Base-by-base conservation (phyloP, 2,329 filamentous ascomycete species). In the Penicillium frequentans region DNA sequence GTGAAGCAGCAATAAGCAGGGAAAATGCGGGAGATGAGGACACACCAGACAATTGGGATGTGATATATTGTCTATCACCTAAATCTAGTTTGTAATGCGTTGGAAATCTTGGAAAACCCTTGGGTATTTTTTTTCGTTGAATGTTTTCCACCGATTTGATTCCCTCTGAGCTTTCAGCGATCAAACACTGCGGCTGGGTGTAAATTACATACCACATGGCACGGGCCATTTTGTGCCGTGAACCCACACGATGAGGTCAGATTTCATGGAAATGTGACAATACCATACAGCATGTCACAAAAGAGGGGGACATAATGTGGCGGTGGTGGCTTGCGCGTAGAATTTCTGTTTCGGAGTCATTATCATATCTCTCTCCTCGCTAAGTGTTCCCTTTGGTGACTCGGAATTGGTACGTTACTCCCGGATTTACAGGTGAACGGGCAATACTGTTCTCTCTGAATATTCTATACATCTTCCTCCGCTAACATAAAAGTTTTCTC, bases 251-350 rank as follows among this genome's bases (percentile, higher is more conserved):
- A 9, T 53, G 29, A 46, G 50, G 27, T 42, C 43, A 26, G 27
- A 19, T 13, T 39, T 33, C n/a, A 33, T 52, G 49, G 26, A 21
- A 33, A 9, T 37, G 47, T 64, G 52, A 67, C 62, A 37, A 56
- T 64, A 65, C 57, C 10, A n/a, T 64, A 67, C 54, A 21, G 19
- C 10, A 7, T 11, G 63, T 64, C 49, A 62, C 50, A 57, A 63
- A 61, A 60, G 68, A 68, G 65, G 64, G 64, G 64, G 64, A 55
- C 52, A 39, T 37, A 33, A 4, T 61, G 70, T 72, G 70, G 69
- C 68, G 66, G 70, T 72, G 67, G 58, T 70, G 69, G 67, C 69
- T 70, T 57, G 47, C 52, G 49, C 55, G 61, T 59, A 67, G 62
- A 66, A 66, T 65, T 66, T 67, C 63, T 60, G 46, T 54, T 37